A percentile compares a stretch with the other conserved stretches of the same genome.
Evolutionary conservation across 1,284 basidiomycete species (phyloP).

Genomic region (Trametes polyzona): DNA sequence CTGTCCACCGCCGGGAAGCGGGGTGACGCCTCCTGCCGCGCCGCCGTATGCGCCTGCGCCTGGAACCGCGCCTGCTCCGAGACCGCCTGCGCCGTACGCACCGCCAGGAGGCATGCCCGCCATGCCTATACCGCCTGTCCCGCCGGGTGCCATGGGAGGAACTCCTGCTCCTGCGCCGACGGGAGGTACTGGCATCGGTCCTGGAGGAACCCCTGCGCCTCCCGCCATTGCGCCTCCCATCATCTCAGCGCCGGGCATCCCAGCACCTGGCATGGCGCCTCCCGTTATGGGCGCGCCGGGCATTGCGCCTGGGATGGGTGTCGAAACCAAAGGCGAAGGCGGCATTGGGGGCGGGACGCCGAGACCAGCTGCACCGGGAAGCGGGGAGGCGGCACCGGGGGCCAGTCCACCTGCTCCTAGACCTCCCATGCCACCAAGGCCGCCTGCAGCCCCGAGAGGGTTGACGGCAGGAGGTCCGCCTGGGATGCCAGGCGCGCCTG

Average conservation of each 20-base stretch:
- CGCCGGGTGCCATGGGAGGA: background rate
- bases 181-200: conserved; percentile 7
- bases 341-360: background rate
- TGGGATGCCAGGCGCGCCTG: background rate
- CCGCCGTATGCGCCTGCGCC: background rate
- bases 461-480: background rate
- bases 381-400: background rate
- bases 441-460: background rate
- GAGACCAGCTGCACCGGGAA: background rate
- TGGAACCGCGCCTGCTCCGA: background rate
- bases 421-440: background rate
- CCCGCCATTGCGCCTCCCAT: background rate
- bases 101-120: conserved; percentile 1
- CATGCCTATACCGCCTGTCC: background rate
- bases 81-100: background rate
- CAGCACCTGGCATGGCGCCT: background rate
- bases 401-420: background rate
- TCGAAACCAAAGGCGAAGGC: background rate
- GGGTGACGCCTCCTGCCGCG: background rate
- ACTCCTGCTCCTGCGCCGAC: background rate
- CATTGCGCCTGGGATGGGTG: background rate
- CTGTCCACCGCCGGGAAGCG: background rate
- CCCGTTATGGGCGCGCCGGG: background rate
- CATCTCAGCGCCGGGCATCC: background rate
- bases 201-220: background rate